phyloP scores from a whole-genome alignment of 1,139 yeast species.

The Candida pseudocylindracea region DNA sequence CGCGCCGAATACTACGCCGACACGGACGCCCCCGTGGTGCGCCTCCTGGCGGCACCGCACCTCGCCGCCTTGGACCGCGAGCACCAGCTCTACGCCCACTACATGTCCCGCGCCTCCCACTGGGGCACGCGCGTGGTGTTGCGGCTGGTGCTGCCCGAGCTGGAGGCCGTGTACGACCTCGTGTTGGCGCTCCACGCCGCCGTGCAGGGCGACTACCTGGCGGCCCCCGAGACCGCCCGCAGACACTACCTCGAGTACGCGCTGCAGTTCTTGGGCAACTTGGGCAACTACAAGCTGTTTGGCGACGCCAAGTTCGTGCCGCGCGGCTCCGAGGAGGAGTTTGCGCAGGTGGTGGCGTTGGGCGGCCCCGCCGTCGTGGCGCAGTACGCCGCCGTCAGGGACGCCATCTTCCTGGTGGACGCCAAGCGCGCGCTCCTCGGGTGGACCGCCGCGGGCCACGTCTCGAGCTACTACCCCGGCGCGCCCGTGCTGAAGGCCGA shows the following conservation, averaged over 20 bases:
- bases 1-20: constrained; percentile 10
- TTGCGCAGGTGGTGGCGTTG: constrained; percentile 20
- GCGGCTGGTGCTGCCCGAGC: constrained; percentile 69
- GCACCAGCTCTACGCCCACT: constrained; percentile 51
- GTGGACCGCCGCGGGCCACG: constrained; percentile 57
- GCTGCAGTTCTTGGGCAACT: constrained; percentile 56
- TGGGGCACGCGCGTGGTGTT: constrained; percentile 63
- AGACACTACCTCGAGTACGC: constrained; percentile 48
- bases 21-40: constrained; percentile 19
- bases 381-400: constrained; percentile 7
- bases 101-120: constrained; percentile 62
- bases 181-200: constrained; percentile 31
- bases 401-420: constrained; percentile 12
- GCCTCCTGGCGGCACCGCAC: constrained; percentile 19
- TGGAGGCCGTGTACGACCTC: constrained; percentile 52
- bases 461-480: constrained; percentile 44
- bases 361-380: constrained; percentile 11
- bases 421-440: constrained; percentile 38
- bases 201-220: constrained; percentile 20
- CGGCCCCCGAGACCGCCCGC: constrained; percentile 13
- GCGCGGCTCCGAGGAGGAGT: constrained; percentile 20
- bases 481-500: constrained; percentile 29
- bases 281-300: constrained; percentile 76
- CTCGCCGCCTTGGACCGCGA: constrained; percentile 13
- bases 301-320: constrained; percentile 82